Evolutionary conservation across 345 rosid genomes (phyloP), one percentile per base, ranked within the genome.

Genomic region (Punica granatum): DNA sequence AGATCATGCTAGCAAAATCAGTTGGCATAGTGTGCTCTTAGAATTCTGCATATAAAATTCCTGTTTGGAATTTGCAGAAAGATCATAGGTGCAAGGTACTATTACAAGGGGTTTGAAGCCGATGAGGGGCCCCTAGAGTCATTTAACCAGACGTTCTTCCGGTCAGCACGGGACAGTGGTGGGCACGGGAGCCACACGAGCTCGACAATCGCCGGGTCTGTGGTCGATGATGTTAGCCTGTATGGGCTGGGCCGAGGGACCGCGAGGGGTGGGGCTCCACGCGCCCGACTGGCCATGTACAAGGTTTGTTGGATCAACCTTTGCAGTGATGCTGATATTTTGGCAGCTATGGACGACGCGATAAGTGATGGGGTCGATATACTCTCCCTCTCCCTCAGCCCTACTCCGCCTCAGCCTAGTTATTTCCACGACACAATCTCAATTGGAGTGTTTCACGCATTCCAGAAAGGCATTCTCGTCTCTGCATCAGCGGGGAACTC

Each of bases 111-210:
- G 44, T 77, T 69, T 60, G 85, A 77, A 78, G 83, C 79, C 51
- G 78, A 65, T 32, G 33, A 31, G 18, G 84, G 84, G 16, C 70
- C 84, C 42, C 75, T 83, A 25, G 82, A 85, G 67, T 66, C 73
- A 31, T 37, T 37, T 18, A 72, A 69, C 25, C 21, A 15, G 6
- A 61, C 70, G 12, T 81, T 76, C 72, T 79, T 81, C 70, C 70
- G 73, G 61, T 83, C 87, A 48, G 71, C 79, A 42, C 64, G 76
- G 63, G 87, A 85, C 69, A 46, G 67, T 26, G 76, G 74, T 44
- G 84, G 85, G 14, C 87, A 85, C 15, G 85, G 85, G 67, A 64
- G 74, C 58, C 90, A 79, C 72, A 81, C 81, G 1, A 68, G 81
- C 12, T 83, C 79, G 16, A 83, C 80, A 0, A 77, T 83, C 33